Evolutionary conservation across 2,329 filamentous ascomycete genomes (phyloP).

Genomic region (Paecilomyces variotii): DNA sequence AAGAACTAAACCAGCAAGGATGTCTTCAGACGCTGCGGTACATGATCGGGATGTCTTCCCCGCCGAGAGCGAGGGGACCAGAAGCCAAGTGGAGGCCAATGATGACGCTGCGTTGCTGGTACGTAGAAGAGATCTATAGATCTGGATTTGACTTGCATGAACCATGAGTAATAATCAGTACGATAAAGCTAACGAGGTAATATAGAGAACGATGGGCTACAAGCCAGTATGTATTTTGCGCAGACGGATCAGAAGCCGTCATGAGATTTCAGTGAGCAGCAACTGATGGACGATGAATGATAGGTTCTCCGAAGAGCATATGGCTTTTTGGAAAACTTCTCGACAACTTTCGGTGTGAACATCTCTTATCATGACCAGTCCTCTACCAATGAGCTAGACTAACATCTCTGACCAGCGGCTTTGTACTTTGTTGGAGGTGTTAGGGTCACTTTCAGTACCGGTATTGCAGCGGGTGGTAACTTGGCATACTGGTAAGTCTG

Average conservation of each 20-base stretch:
- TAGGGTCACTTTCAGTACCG: conserved; percentile 54
- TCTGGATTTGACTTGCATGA: neutral
- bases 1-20: neutral
- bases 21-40: neutral
- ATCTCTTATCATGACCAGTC: neutral
- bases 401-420: conserved; percentile 37
- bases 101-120: conserved; percentile 32
- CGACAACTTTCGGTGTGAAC: conserved; percentile 48
- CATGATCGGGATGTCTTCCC: neutral
- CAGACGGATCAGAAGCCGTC: neutral
- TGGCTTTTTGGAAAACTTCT: conserved; percentile 51
- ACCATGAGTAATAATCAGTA: neutral
- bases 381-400: neutral
- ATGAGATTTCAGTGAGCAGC: neutral
- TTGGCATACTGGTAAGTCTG: conserved; percentile 49
- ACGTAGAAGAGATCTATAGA: conserved; percentile 7
- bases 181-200: conserved; percentile 13
- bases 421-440: conserved; percentile 55
- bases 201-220: conserved; percentile 45
- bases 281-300: neutral
- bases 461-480: conserved; percentile 53
- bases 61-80: conserved; percentile 16
- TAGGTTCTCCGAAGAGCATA: conserved; percentile 50
- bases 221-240: conserved; percentile 39
- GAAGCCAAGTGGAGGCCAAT: conserved; percentile 17